Conservation (phyloP, 2,329 filamentous ascomycete genomes). For the Aspergillus felis region DNA sequence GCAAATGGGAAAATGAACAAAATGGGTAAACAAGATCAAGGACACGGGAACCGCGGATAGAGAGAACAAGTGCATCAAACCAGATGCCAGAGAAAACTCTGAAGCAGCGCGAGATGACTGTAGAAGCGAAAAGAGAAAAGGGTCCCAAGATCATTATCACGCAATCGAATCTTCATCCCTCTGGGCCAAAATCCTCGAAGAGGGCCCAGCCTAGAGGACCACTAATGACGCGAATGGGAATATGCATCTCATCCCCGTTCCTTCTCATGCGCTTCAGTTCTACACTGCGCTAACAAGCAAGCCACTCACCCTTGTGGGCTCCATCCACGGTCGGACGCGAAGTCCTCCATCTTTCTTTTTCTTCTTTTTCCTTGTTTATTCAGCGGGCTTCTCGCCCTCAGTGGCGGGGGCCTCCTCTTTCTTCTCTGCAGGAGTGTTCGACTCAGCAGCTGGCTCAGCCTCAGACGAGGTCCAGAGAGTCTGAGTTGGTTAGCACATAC, state of each 20-base stretch:
- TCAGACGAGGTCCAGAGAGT: constrained; percentile 99
- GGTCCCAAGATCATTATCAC: constrained; percentile 3
- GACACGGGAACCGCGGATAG: constrained; percentile 9
- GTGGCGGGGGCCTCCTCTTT: constrained; percentile 41
- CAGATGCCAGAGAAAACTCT: constrained; percentile 1
- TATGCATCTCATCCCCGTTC: constrained; percentile 7
- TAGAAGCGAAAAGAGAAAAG: constrained; percentile 1
- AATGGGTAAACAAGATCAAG: constrained; percentile 18
- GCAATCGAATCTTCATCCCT: constrained; percentile 4
- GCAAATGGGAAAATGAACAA: constrained; percentile 12
- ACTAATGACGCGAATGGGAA: constrained; percentile 2
- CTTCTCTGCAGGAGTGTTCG: constrained; percentile 40
- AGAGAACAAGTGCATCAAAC: constrained; percentile 12
- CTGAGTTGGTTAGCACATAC: constrained; percentile 47
- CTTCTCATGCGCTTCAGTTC: constrained; percentile 1
- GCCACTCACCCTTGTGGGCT: constrained; percentile 6
- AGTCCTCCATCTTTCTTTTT: constrained; percentile 27
- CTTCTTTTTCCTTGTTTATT: constrained; percentile 31
- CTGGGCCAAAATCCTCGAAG: constrained; percentile 5
- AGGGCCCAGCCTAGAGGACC: not conserved
- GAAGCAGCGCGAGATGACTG: constrained; percentile 1
- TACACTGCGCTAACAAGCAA: constrained; percentile 4
- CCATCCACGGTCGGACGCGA: constrained; percentile 22
- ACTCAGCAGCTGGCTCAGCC: constrained; percentile 71
- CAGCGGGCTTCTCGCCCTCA: constrained; percentile 42